Evolutionary conservation across 129 eudicot genomes (phyloP).

Genomic region (Silybum marianum): DNA sequence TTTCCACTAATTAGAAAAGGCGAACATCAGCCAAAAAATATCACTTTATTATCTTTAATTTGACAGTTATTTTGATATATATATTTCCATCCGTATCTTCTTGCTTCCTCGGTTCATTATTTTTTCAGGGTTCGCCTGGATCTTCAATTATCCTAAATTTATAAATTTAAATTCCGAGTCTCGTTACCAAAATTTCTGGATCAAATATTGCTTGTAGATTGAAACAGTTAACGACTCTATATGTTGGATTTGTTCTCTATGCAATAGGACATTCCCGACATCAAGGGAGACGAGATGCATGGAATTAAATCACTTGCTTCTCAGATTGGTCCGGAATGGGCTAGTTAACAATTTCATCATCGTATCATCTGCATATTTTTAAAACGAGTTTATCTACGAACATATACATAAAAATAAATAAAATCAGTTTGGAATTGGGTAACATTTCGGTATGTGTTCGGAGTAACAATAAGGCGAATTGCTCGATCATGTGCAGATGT

Average conservation of each 20-base stretch:
- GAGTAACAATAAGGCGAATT: background rate
- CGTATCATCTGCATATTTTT: background rate
- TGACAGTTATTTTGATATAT: too few relatives aligned
- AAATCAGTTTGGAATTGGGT: background rate
- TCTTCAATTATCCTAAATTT: too few relatives aligned
- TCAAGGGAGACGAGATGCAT: slow-evolving; percentile 43
- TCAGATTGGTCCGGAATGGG: slow-evolving; percentile 35
- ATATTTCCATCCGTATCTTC: too few relatives aligned
- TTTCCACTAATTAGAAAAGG: too few relatives aligned
- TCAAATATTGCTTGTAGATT: background rate
- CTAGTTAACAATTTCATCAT: background rate
- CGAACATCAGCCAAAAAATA: too few relatives aligned
- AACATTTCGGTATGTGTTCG: background rate
- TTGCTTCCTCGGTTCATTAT: too few relatives aligned
- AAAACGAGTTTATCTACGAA: background rate
- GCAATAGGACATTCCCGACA: slow-evolving; percentile 38
- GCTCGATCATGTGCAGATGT: slow-evolving; percentile 20
- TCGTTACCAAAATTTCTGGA: too few relatives aligned
- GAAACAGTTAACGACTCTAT: background rate
- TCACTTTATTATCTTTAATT: too few relatives aligned
- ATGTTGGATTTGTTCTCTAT: background rate
- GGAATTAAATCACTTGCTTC: slow-evolving; percentile 40
- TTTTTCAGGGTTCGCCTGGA: too few relatives aligned
- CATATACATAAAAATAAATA: background rate
- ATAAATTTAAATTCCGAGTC: too few relatives aligned